Percentiles rank a stretch among this genome's conserved stretches.
These are phyloP conservation scores for Neurospora sp. DNA, from an alignment of 495 filamentous ascomycete genomes.

Conservation along the genomic window DNA sequence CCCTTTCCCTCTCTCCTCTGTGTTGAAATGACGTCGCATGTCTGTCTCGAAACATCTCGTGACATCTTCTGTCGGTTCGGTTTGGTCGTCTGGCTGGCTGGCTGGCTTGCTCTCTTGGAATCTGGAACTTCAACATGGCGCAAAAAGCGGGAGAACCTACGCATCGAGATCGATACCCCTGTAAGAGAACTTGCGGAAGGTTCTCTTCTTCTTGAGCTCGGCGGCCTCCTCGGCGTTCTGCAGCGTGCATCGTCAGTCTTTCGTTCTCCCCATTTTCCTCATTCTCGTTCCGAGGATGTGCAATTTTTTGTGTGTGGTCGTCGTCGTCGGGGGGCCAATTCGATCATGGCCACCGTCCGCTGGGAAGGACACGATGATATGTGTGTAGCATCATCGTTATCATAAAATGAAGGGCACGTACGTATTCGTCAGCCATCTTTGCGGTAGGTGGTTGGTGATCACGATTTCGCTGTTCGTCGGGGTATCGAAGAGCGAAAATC, in stretches of 20 bases:
- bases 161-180: slow-evolving; percentile 98
- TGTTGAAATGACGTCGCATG: not conserved
- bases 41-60: not conserved
- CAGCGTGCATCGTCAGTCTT: slow-evolving; percentile 32
- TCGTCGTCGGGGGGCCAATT: not conserved
- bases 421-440: slow-evolving; percentile 96
- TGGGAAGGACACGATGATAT: not conserved
- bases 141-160: slow-evolving; percentile 46
- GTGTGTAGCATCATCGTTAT: not conserved
- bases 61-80: not conserved
- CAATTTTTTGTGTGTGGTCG: not conserved
- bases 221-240: slow-evolving; percentile 93
- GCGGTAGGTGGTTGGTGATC: slow-evolving; percentile 34
- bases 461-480: slow-evolving; percentile 27
- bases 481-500: slow-evolving; percentile 31
- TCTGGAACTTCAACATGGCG: not conserved
- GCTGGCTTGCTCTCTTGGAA: not conserved
- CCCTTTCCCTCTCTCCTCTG: not conserved
- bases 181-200: slow-evolving; percentile 99
- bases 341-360: slow-evolving; percentile 2
- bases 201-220: slow-evolving; percentile 98
- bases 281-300: not conserved
- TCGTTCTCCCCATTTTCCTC: not conserved
- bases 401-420: slow-evolving; percentile 40
- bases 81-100: not conserved